A percentile compares a stretch with the other conserved stretches of the same genome.
phyloP scores from a whole-genome alignment of 2,329 filamentous ascomycete genomes.

The Harringtonia aguacate region DNA sequence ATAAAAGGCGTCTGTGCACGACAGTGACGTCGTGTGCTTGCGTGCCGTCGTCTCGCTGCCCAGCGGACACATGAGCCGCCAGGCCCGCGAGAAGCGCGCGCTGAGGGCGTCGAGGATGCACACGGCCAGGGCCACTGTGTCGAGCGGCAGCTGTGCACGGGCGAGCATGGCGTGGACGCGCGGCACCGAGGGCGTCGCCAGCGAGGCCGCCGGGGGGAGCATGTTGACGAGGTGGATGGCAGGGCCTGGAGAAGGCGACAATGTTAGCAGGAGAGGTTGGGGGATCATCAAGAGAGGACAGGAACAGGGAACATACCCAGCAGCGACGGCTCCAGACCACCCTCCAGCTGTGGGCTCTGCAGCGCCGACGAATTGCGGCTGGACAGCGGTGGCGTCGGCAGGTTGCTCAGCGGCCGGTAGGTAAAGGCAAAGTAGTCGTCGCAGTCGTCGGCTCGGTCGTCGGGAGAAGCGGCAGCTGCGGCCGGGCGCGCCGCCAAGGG shows the following conservation, averaged over 20 bases:
- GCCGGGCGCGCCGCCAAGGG: constrained; percentile 6
- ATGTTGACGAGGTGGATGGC: constrained; percentile 57
- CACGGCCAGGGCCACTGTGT: constrained; percentile 53
- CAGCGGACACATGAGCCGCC: constrained; percentile 49
- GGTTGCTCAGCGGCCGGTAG: constrained; percentile 56
- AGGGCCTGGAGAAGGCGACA: constrained; percentile 48
- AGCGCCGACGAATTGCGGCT: constrained; percentile 32
- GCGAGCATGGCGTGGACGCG: constrained; percentile 50
- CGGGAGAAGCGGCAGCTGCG: constrained; percentile 9
- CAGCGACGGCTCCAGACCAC: constrained; percentile 13
- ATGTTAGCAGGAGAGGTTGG: neutral
- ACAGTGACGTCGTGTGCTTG: neutral
- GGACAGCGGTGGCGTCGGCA: constrained; percentile 55
- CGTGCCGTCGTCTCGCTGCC: neutral
- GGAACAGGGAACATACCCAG: constrained; percentile 20
- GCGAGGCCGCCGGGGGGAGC: constrained; percentile 51
- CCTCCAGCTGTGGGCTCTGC: constrained; percentile 26
- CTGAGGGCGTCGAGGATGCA: constrained; percentile 57
- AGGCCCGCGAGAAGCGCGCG: constrained; percentile 49
- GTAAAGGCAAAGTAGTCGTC: constrained; percentile 43
- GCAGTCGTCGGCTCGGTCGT: constrained; percentile 34
- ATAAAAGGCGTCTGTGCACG: constrained; percentile 4
- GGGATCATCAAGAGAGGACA: neutral
- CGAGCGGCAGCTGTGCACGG: constrained; percentile 45
- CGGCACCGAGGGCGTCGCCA: constrained; percentile 45